These are phyloP conservation scores for Adansonia madagascariensis DNA, from an alignment of 441 rosid genomes.

Conservation along the genomic window DNA sequence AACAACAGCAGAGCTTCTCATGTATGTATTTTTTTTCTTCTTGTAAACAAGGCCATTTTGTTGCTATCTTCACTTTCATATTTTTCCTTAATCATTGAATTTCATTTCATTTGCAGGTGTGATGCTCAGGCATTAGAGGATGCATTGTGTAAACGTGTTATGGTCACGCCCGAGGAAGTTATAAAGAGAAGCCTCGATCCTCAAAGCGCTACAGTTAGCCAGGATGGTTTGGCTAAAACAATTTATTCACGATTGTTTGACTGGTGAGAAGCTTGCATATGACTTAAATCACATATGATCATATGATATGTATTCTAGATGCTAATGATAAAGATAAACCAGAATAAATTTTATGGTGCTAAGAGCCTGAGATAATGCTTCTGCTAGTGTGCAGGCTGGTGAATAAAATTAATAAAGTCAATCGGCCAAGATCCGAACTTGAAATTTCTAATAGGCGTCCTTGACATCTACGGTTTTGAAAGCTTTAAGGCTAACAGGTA, in stretches of 20 bases:
- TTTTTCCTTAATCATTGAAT: constrained; percentile 33
- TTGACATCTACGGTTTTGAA: constrained; percentile 83
- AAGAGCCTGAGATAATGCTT: constrained; percentile 15
- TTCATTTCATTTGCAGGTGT: constrained; percentile 24
- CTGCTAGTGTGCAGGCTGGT: constrained; percentile 23
- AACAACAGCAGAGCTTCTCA: constrained; percentile 86
- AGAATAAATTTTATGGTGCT: no score
- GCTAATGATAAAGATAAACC: no score
- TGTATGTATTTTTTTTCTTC: constrained; percentile 41
- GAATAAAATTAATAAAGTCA: constrained; percentile 27
- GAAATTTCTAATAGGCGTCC: constrained; percentile 29
- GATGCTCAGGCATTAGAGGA: constrained; percentile 29
- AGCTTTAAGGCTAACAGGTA: constrained; percentile 73
- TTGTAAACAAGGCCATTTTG: background rate
- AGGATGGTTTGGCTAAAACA: constrained; percentile 69
- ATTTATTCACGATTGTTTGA: constrained; percentile 30
- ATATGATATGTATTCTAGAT: constrained; percentile 37
- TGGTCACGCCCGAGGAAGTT: constrained; percentile 47
- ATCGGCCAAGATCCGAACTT: constrained; percentile 30
- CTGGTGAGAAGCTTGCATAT: constrained; percentile 25
- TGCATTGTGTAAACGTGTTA: constrained; percentile 31
- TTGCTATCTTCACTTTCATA: background rate
- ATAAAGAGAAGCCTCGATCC: constrained; percentile 31
- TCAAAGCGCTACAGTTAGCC: constrained; percentile 25
- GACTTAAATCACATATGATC: constrained; percentile 29